Conservation (phyloP, 257 asterid species). For the Cruciata laevipes region DNA sequence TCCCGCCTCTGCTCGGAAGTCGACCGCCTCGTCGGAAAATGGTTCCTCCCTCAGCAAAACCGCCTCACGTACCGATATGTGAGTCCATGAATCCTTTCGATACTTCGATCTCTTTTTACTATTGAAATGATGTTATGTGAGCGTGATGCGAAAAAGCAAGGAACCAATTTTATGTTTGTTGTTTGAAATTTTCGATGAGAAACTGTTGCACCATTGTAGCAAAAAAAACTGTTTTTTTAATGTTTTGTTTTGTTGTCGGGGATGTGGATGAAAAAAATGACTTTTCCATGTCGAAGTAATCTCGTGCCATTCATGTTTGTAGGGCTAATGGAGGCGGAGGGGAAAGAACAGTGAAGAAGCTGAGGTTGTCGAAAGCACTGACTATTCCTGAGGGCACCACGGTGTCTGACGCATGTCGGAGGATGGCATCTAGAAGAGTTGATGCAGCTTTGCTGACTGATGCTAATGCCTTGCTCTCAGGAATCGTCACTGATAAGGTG, state of each 20-base stretch:
- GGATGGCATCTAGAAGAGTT: slow-evolving; percentile 85
- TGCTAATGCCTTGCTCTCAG: slow-evolving; percentile 88
- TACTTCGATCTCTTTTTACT: not conserved
- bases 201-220: not conserved
- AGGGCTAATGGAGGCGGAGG: slow-evolving; percentile 63
- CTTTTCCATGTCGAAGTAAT: not conserved
- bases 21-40: slow-evolving; percentile 42
- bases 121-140: no score
- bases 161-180: not conserved
- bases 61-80: slow-evolving; percentile 51
- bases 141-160: not conserved
- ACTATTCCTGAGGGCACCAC: slow-evolving; percentile 93
- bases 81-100: slow-evolving; percentile 16
- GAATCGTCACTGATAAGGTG: slow-evolving; percentile 95
- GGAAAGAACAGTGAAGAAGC: slow-evolving; percentile 96
- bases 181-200: not conserved
- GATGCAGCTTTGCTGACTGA: slow-evolving; percentile 92
- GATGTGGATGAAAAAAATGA: not conserved
- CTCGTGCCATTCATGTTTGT: slow-evolving; percentile 4
- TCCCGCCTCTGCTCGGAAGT: slow-evolving; percentile 31
- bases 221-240: not conserved
- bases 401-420: slow-evolving; percentile 87
- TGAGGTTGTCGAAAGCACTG: slow-evolving; percentile 82
- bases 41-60: slow-evolving; percentile 41
- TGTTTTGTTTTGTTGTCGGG: no score